Percentiles rank a stretch among this genome's conserved stretches.
Conservation (phyloP, 2,329 filamentous ascomycete species). For the Xylariaceae sp. region DNA sequence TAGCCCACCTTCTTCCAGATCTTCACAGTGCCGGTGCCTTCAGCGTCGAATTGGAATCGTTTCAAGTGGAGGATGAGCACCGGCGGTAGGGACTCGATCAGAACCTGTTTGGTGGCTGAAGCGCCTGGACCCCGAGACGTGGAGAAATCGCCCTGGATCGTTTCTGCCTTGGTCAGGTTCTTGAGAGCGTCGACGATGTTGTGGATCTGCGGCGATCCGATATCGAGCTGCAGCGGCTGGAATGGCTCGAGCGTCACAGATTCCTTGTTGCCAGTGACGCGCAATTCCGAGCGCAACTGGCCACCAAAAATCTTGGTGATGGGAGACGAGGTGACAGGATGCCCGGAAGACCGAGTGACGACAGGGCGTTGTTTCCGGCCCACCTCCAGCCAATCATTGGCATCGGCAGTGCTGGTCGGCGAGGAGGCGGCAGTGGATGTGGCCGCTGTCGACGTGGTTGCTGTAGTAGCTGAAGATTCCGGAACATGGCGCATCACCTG, state of each 20-base stretch:
- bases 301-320: constrained; percentile 94
- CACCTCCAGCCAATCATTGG: constrained; percentile 85
- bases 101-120: constrained; percentile 84
- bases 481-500: constrained; percentile 58
- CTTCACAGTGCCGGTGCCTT: constrained; percentile 78
- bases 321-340: constrained; percentile 65
- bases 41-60: constrained; percentile 90
- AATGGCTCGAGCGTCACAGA: constrained; percentile 92
- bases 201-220: constrained; percentile 75
- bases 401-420: constrained; percentile 33
- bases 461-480: constrained; percentile 17
- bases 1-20: constrained; percentile 99
- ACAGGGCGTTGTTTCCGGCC: constrained; percentile 84
- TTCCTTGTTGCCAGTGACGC: constrained; percentile 76
- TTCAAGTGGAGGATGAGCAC: constrained; percentile 93
- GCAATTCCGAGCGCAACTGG: constrained; percentile 80
- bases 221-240: constrained; percentile 90
- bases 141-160: constrained; percentile 76
- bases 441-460: constrained; percentile 25
- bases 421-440: constrained; percentile 31
- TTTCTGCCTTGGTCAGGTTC: constrained; percentile 75
- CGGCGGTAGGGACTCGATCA: constrained; percentile 84
- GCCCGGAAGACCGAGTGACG: constrained; percentile 78
- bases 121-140: constrained; percentile 69
- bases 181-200: constrained; percentile 90